Percentiles rank a stretch among this genome's conserved stretches.
Conservation (phyloP, 1,284 basidiomycete species). For the Coniferiporia weirii region DNA sequence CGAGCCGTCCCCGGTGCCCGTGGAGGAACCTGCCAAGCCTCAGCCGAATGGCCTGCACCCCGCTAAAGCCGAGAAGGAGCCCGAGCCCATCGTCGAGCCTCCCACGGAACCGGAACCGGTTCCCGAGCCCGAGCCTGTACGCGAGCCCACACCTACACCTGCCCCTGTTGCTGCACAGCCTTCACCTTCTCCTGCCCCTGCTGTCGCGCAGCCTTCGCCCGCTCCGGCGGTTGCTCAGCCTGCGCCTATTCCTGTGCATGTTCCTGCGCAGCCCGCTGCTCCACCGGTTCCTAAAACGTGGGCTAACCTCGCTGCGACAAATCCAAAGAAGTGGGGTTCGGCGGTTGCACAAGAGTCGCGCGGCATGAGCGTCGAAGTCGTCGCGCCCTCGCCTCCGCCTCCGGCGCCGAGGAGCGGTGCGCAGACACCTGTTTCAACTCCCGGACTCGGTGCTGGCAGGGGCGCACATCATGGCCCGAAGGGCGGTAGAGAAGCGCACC, state of each 20-base stretch:
- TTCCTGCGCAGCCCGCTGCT: conserved; percentile 39
- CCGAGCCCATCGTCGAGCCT: conserved; percentile 20
- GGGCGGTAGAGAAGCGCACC: not conserved
- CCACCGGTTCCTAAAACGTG: conserved; percentile 73
- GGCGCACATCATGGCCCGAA: not conserved
- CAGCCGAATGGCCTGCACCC: conserved; percentile 28
- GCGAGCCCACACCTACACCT: conserved; percentile 25
- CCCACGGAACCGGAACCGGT: conserved; percentile 6
- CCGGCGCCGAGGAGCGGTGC: conserved; percentile 41
- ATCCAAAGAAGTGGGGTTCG: conserved; percentile 73
- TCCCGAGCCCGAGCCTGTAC: conserved; percentile 21
- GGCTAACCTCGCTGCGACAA: conserved; percentile 85
- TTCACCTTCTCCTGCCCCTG: conserved; percentile 33
- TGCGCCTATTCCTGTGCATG: conserved; percentile 30
- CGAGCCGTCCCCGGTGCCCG: too few relatives aligned
- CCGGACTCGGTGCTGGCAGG: conserved; percentile 19
- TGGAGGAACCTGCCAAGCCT: too few relatives aligned
- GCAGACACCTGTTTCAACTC: conserved; percentile 43
- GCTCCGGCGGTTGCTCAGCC: conserved; percentile 27
- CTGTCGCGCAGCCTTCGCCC: conserved; percentile 9
- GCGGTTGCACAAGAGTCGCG: conserved; percentile 69
- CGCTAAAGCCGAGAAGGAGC: conserved; percentile 24
- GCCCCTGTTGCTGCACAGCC: conserved; percentile 28
- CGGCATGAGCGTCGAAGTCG: conserved; percentile 58
- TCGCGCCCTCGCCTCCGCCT: conserved; percentile 24